phyloP scores from a whole-genome alignment of 2,329 filamentous ascomycete genomes.

The Dichotomopilus funicola region DNA sequence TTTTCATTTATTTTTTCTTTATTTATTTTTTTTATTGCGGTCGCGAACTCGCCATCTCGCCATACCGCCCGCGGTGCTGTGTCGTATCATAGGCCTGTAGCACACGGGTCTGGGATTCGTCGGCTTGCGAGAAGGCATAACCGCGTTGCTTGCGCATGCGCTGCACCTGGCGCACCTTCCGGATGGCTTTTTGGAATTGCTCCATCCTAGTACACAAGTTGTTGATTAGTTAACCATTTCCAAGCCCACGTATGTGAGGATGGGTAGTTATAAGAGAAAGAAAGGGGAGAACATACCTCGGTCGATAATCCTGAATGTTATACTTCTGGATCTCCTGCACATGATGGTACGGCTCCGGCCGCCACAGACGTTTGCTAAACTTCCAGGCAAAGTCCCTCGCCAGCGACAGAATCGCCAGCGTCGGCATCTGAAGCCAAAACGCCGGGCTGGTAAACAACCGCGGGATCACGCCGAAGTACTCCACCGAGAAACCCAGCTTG shows the following conservation, averaged over 20 bases:
- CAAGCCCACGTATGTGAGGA: constrained; percentile 11
- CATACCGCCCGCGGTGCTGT: constrained; percentile 80
- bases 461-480: constrained; percentile 80
- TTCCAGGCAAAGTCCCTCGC: constrained; percentile 92
- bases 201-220: constrained; percentile 65
- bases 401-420: constrained; percentile 74
- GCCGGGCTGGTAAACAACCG: constrained; percentile 71
- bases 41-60: constrained; percentile 67
- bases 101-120: constrained; percentile 91
- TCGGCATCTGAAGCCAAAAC: constrained; percentile 87
- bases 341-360: constrained; percentile 91
- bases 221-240: neutral
- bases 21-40: constrained; percentile 8
- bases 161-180: constrained; percentile 96
- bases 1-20: too few species aligned
- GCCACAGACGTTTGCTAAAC: constrained; percentile 96
- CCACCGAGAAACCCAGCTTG: constrained; percentile 69
- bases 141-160: constrained; percentile 98
- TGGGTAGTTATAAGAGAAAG: neutral
- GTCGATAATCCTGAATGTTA: constrained; percentile 97
- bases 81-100: constrained; percentile 98
- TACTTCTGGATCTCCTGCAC: constrained; percentile 99
- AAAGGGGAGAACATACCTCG: constrained; percentile 62
- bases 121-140: constrained; percentile 95
- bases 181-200: constrained; percentile 98